Conservation (phyloP, 768 basidiomycete species). For the Chiua virens region DNA sequence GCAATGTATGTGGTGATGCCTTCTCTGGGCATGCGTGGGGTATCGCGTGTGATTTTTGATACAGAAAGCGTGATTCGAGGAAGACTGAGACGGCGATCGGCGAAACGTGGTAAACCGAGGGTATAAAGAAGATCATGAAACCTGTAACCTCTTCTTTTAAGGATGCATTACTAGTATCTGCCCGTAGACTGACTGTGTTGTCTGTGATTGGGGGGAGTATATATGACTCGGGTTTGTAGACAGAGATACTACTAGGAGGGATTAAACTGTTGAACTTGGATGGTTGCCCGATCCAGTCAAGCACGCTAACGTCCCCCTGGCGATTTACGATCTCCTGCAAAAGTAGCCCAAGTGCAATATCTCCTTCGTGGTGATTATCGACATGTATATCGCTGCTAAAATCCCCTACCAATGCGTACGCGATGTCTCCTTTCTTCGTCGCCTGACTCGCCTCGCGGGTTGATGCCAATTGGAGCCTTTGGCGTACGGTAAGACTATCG, state of each 20-base stretch:
- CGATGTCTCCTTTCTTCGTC: conserved; percentile 5
- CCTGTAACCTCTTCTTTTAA: neutral
- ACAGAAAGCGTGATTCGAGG: conserved; percentile 11
- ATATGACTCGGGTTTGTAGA: conserved; percentile 3
- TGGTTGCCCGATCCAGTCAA: conserved; percentile 20
- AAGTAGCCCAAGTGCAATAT: conserved; percentile 8
- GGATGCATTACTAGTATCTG: neutral
- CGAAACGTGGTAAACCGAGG: neutral
- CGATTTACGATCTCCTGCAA: conserved; percentile 14
- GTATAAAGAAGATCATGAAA: neutral
- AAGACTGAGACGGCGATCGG: conserved; percentile 7
- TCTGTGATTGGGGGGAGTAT: neutral
- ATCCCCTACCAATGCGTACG: conserved; percentile 14
- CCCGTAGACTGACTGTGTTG: neutral
- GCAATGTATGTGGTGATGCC: neutral
- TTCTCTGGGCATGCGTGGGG: neutral
- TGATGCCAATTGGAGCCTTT: conserved; percentile 12
- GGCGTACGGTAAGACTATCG: neutral
- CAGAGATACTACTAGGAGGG: conserved; percentile 12
- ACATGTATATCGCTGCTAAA: conserved; percentile 12
- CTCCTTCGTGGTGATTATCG: neutral
- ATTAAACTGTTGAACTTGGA: conserved; percentile 16
- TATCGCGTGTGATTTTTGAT: neutral
- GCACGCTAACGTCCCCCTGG: conserved; percentile 8
- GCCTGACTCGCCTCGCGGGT: conserved; percentile 11